Percentiles rank a stretch among this genome's conserved stretches.
These are phyloP conservation scores for Geotrichum europaeum DNA, from an alignment of 1,139 yeast species.

Conservation along the genomic window DNA sequence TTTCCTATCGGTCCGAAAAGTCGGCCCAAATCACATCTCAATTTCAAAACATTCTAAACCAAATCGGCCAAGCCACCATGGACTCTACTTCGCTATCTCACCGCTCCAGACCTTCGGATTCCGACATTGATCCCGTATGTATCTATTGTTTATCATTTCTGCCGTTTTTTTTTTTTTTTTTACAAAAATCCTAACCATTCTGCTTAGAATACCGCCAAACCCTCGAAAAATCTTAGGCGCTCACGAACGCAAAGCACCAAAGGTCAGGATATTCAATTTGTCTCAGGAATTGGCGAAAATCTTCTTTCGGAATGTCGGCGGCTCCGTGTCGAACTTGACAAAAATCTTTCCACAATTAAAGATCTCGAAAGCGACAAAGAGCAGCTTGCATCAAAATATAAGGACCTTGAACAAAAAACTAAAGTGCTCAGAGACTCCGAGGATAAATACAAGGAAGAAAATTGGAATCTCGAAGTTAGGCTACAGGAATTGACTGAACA, in stretches of 20 bases:
- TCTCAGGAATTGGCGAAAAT: conserved; percentile 77
- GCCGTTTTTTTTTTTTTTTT: neutral
- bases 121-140: neutral
- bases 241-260: conserved; percentile 17
- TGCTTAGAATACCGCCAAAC: neutral
- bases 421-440: conserved; percentile 38
- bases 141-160: neutral
- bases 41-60: neutral
- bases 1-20: neutral
- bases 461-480: conserved; percentile 71
- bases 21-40: neutral
- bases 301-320: conserved; percentile 73
- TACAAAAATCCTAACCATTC: neutral
- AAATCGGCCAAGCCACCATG: neutral
- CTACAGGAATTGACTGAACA: conserved; percentile 49
- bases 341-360: conserved; percentile 46
- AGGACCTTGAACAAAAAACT: conserved; percentile 33
- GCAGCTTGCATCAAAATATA: conserved; percentile 38
- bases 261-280: conserved; percentile 64
- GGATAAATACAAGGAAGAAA: conserved; percentile 56
- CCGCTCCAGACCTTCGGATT: neutral
- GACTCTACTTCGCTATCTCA: neutral
- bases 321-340: conserved; percentile 50
- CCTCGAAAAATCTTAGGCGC: neutral
- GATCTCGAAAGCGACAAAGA: conserved; percentile 39